Percentiles rank a stretch among this genome's conserved stretches.
phyloP scores from a whole-genome alignment of 2,329 filamentous ascomycete species.

The Lecanosticta acicola region DNA sequence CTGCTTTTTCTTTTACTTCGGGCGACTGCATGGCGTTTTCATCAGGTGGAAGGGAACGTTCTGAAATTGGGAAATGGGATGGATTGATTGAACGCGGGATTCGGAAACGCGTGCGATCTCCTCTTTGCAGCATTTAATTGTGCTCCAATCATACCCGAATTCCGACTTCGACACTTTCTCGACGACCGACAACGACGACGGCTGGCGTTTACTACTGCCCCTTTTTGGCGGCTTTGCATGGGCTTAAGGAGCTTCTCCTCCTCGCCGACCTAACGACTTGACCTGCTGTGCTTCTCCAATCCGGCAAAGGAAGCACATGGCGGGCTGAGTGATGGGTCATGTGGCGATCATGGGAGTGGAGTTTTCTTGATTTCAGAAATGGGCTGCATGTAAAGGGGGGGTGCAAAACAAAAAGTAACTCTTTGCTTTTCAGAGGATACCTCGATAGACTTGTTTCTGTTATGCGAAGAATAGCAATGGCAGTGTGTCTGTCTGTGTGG shows the following conservation, averaged over 20 bases:
- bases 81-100: not conserved
- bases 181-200: not conserved
- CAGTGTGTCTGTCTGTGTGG: conserved; percentile 4
- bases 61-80: conserved; percentile 1
- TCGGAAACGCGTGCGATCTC: conserved; percentile 5
- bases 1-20: conserved; percentile 10
- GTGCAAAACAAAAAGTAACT: conserved; percentile 1
- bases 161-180: conserved; percentile 3
- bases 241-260: conserved; percentile 6
- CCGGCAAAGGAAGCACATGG: not conserved
- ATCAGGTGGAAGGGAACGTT: conserved; percentile 12
- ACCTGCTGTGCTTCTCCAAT: not conserved
- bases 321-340: not conserved
- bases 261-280: not conserved
- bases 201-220: not conserved
- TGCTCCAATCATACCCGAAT: not conserved
- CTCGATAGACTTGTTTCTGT: not conserved
- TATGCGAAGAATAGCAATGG: not conserved
- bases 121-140: not conserved
- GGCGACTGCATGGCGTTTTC: conserved; percentile 16
- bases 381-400: conserved; percentile 8
- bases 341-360: not conserved
- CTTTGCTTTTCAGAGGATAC: conserved; percentile 12
- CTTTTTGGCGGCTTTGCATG: conserved; percentile 6
- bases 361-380: conserved; percentile 1